Percentiles rank a stretch among this genome's conserved stretches.
Conservation (phyloP, 768 basidiomycete species). For the Calocybe gangraenosa region DNA sequence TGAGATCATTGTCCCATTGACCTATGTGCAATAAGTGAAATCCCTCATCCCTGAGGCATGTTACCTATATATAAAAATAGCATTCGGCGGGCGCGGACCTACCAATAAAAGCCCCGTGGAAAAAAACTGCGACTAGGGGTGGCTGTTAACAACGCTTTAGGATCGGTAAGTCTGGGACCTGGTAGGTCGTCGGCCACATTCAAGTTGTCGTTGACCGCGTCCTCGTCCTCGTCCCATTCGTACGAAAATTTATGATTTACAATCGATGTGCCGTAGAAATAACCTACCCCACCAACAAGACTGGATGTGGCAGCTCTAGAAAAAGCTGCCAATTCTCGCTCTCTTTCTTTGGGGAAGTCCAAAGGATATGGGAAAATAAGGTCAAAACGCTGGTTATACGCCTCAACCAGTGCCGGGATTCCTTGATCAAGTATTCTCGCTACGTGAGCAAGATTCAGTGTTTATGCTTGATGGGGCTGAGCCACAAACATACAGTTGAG, state of each 20-base stretch:
- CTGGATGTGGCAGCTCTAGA: slow-evolving; percentile 90
- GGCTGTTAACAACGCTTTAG: slow-evolving; percentile 77
- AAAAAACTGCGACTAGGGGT: slow-evolving; percentile 97
- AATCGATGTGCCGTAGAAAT: slow-evolving; percentile 90
- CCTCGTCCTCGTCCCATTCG: slow-evolving; percentile 82
- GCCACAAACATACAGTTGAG: slow-evolving; percentile 52
- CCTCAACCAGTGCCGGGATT: slow-evolving; percentile 56
- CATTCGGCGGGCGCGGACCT: slow-evolving; percentile 6
- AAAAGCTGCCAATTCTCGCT: slow-evolving; percentile 56
- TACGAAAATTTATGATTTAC: slow-evolving; percentile 82
- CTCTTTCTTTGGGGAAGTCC: slow-evolving; percentile 45
- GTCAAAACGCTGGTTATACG: slow-evolving; percentile 67
- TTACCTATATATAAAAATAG: slow-evolving; percentile 15
- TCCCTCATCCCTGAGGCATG: slow-evolving; percentile 79
- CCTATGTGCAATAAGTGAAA: slow-evolving; percentile 93
- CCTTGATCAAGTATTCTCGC: slow-evolving; percentile 65
- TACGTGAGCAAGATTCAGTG: slow-evolving; percentile 24
- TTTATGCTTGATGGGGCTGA: too few species aligned
- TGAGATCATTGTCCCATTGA: slow-evolving; percentile 89
- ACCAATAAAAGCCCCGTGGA: slow-evolving; percentile 97
- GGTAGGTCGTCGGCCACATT: slow-evolving; percentile 35
- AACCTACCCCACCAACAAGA: slow-evolving; percentile 89
- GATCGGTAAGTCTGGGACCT: slow-evolving; percentile 69
- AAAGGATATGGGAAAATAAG: slow-evolving; percentile 63
- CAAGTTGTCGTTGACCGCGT: slow-evolving; percentile 25